phyloP scores from a whole-genome alignment of 2,329 filamentous ascomycete species.

The Cladophialophora psammophila region DNA sequence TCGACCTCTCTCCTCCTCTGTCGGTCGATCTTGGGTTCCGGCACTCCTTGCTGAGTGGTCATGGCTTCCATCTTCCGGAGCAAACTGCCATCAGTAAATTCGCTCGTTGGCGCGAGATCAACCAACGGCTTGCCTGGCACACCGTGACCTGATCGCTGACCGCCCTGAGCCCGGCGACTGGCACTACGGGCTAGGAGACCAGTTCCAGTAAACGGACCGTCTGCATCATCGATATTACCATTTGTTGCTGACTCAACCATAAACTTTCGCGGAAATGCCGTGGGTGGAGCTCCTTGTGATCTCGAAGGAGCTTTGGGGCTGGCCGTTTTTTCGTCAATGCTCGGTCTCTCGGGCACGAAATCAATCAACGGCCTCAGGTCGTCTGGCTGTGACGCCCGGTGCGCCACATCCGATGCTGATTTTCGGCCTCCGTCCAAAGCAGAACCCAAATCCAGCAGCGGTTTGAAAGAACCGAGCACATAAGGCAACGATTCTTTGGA shows the following conservation, averaged over 20 bases:
- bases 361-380: conserved; percentile 29
- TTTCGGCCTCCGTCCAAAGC: conserved; percentile 1
- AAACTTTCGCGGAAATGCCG: conserved; percentile 25
- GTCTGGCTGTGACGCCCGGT: conserved; percentile 26
- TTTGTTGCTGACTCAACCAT: conserved; percentile 15
- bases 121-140: conserved; percentile 49
- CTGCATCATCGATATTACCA: conserved; percentile 10
- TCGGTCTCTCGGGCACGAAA: conserved; percentile 24
- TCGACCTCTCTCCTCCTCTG: conserved; percentile 33
- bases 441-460: conserved; percentile 67
- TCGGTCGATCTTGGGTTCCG: conserved; percentile 35
- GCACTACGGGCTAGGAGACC: conserved; percentile 38
- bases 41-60: conserved; percentile 22
- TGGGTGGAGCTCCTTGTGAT: conserved; percentile 18
- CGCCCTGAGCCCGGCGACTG: conserved; percentile 33
- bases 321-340: conserved; percentile 11
- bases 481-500: conserved; percentile 63
- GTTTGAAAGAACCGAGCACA: conserved; percentile 70
- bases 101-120: conserved; percentile 51
- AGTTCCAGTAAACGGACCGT: conserved; percentile 36
- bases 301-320: conserved; percentile 15
- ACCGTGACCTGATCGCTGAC: conserved; percentile 25
- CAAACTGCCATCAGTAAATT: conserved; percentile 56
- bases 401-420: not conserved
- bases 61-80: conserved; percentile 47